phyloP scores from a whole-genome alignment of 2,329 filamentous ascomycete species.

The Botrytis cinerea region DNA sequence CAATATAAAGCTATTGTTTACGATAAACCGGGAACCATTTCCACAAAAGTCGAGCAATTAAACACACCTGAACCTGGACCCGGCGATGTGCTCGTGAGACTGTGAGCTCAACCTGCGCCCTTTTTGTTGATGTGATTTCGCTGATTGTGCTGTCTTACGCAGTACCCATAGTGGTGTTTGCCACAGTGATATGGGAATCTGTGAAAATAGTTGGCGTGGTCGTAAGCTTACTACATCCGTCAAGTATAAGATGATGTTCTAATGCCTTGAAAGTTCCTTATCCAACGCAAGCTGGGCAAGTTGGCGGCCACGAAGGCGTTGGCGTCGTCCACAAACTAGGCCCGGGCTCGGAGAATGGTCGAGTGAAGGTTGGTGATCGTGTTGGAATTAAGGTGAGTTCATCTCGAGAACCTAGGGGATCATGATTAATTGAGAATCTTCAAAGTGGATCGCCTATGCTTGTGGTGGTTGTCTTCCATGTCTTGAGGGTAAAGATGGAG shows the following conservation, averaged over 20 bases:
- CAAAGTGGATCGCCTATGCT: slow-evolving; percentile 54
- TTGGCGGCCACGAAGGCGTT: slow-evolving; percentile 71
- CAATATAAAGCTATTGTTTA: slow-evolving; percentile 66
- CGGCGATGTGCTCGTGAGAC: slow-evolving; percentile 63
- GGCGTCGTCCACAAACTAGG: slow-evolving; percentile 67
- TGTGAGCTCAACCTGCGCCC: slow-evolving; percentile 46
- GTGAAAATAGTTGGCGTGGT: slow-evolving; percentile 47
- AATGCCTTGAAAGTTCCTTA: slow-evolving; percentile 57
- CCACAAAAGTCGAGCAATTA: slow-evolving; percentile 63
- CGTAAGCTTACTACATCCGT: slow-evolving; percentile 30
- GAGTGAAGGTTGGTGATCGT: slow-evolving; percentile 64
- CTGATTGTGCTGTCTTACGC: slow-evolving; percentile 18
- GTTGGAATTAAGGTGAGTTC: slow-evolving; percentile 65
- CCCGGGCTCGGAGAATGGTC: slow-evolving; percentile 55
- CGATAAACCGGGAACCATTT: slow-evolving; percentile 65
- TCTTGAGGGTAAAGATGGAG: slow-evolving; percentile 60
- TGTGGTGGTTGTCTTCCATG: slow-evolving; percentile 55
- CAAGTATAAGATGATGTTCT: slow-evolving; percentile 27
- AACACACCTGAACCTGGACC: slow-evolving; percentile 65
- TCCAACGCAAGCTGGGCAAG: slow-evolving; percentile 60
- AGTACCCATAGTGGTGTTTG: slow-evolving; percentile 66
- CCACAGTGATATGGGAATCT: slow-evolving; percentile 62
- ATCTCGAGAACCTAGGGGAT: neutral
- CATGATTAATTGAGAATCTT: slow-evolving; percentile 20
- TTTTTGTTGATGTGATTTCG: slow-evolving; percentile 11